Percentiles rank a stretch among this genome's conserved stretches.
These are phyloP conservation scores for Lineolata rhizophorae DNA, from an alignment of 495 filamentous ascomycete genomes.

Conservation along the genomic window DNA sequence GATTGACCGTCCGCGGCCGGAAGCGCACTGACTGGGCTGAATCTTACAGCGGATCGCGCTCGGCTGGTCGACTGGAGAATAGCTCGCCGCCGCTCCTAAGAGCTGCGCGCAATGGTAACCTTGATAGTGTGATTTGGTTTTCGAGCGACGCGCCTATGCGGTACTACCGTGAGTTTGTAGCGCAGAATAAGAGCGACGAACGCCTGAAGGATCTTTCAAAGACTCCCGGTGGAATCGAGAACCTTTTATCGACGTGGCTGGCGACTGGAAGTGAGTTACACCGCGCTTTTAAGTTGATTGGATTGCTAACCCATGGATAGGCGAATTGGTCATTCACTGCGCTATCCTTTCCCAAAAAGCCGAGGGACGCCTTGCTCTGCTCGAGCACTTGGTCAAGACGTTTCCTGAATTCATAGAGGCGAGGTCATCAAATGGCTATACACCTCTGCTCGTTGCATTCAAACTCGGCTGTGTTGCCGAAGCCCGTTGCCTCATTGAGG, in stretches of 20 bases:
- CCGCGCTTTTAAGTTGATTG: not conserved
- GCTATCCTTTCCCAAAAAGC: slow-evolving; percentile 27
- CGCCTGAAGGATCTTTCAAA: slow-evolving; percentile 31
- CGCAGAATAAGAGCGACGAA: slow-evolving; percentile 30
- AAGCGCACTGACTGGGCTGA: slow-evolving; percentile 43
- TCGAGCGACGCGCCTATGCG: slow-evolving; percentile 38
- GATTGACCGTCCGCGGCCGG: slow-evolving; percentile 46
- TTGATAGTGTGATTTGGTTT: slow-evolving; percentile 48
- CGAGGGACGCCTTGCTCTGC: slow-evolving; percentile 24
- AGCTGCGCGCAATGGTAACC: slow-evolving; percentile 30
- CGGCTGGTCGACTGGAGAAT: slow-evolving; percentile 1
- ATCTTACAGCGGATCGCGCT: slow-evolving; percentile 22
- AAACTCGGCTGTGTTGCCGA: slow-evolving; percentile 24
- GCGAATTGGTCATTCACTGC: slow-evolving; percentile 38
- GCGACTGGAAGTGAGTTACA: slow-evolving; percentile 22
- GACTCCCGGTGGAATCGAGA: slow-evolving; percentile 32
- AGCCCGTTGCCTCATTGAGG: slow-evolving; percentile 35
- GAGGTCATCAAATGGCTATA: slow-evolving; percentile 30
- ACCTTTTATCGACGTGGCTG: slow-evolving; percentile 37
- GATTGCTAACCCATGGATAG: slow-evolving; percentile 2
- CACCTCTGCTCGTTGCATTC: slow-evolving; percentile 39
- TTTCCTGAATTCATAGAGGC: slow-evolving; percentile 34
- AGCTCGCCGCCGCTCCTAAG: slow-evolving; percentile 35
- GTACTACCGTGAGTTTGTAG: slow-evolving; percentile 38
- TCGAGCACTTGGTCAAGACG: slow-evolving; percentile 36